These are phyloP conservation scores for Cercophora samala DNA, from an alignment of 495 filamentous ascomycete species.

Conservation along the genomic window DNA sequence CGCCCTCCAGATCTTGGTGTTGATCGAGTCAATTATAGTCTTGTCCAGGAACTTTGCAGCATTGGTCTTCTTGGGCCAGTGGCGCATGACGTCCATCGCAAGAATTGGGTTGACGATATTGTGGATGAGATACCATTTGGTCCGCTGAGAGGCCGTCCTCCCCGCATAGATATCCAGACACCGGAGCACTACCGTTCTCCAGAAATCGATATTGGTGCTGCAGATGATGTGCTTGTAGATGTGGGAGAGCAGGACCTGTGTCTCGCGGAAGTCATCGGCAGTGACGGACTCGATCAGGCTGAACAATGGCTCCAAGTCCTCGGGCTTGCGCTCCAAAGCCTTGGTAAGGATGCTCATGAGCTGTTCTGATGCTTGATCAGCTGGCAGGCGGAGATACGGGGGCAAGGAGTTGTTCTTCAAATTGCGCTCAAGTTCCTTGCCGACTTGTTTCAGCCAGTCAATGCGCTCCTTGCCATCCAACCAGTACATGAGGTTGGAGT, in stretches of 20 bases:
- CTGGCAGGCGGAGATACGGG: constrained; percentile 71
- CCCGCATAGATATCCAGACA: constrained; percentile 86
- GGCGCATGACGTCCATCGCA: constrained; percentile 88
- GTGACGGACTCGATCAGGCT: constrained; percentile 78
- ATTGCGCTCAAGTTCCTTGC: constrained; percentile 70
- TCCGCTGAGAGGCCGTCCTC: constrained; percentile 72
- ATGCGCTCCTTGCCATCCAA: constrained; percentile 72
- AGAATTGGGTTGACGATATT: constrained; percentile 94
- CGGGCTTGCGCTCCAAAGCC: constrained; percentile 67
- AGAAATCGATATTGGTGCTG: constrained; percentile 83
- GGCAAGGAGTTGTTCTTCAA: constrained; percentile 66
- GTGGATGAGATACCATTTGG: constrained; percentile 88
- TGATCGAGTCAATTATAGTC: constrained; percentile 83
- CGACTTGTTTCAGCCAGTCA: constrained; percentile 65
- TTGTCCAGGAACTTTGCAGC: constrained; percentile 79
- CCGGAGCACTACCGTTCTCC: constrained; percentile 75
- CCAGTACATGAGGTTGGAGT: constrained; percentile 62
- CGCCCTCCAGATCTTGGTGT: constrained; percentile 90
- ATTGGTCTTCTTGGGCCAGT: constrained; percentile 54
- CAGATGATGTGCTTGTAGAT: constrained; percentile 83
- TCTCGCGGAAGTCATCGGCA: constrained; percentile 72
- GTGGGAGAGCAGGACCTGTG: constrained; percentile 70
- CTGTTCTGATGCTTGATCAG: constrained; percentile 84
- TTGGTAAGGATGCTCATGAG: constrained; percentile 81
- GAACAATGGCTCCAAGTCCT: constrained; percentile 87